Evolutionary conservation across 2,329 filamentous ascomycete species (phyloP), one percentile per base, ranked within the genome.

Genomic region (Thelonectria rubi): DNA sequence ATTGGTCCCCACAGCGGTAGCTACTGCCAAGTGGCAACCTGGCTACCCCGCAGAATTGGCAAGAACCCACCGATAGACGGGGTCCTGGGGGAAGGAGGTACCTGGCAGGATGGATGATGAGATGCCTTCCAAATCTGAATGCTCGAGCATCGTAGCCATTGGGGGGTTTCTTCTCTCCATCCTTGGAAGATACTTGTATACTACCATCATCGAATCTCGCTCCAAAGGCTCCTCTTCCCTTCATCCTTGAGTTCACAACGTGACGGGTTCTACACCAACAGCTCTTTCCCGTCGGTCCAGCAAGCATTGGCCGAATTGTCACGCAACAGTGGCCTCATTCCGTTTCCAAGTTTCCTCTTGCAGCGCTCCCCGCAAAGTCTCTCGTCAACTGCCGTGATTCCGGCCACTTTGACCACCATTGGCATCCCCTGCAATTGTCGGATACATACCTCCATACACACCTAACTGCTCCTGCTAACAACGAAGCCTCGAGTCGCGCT

Each of bases 221-320:
- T 21, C 42, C 18, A 45, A 20, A 10, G 18, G 10, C 34, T 40
- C 17, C 18, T 50, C 30, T 52, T 39, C 39, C 55, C 14, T 47
- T 57, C 24, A 42, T 24, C 54, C 24, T 39, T 32, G 24, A 7
- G 24, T 7, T 45, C 39, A n/a, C 21, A 18, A 18, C n/a, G 34
- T 30, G 18, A 39, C n/a, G 32, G 15, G n/a, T 11, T 24, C 24
- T 24, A 24, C 24, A 24, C 24, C 20, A 42, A 48, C 14, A 21
- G 15, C 24, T 14, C 40, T n/a, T 4, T 48, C 42, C 61, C 61
- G 34, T 61, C 45, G 34, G 49, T 55, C 61, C 61, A 64, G 58
- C 20, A 61, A 43, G 3, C 17, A 30, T 53, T 64, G 58, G 58
- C 58, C 61, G 61, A 42, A 51, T 18, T 45, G 24, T 64, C 61